Evolutionary conservation across 768 basidiomycete genomes (phyloP), one percentile per base, ranked within the genome.

Genomic region (Boletus rex-veris): DNA sequence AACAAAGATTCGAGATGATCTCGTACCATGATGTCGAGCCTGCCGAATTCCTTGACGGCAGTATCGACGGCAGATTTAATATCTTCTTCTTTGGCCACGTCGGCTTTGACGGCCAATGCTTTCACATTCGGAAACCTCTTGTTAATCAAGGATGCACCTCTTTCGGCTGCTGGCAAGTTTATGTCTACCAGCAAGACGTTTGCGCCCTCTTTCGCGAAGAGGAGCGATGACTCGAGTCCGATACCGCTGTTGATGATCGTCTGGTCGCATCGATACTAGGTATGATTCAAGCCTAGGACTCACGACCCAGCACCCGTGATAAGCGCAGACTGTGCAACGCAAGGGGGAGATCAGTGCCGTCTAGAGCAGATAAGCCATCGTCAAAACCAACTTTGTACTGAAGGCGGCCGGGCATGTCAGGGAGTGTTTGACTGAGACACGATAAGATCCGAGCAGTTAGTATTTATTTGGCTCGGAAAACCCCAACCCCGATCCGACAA

Each of bases 201-300:
- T n/a, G 93, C 93, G 24, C 96, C 95, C 70, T 99, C 97, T 57
- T 83, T 80, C 2, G 96, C 96, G 69, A 99, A 99, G 43, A 98
- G 80, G 55, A 98, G 78, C n/a, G 93, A 85, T 0, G 94, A 89
- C 74, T 99, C 94, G 45, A 98, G 81, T 26, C 97, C 97, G 70
- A 99, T 97, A 1, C 97, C 97, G 52, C 95, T 98, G 71, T 40
- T 36, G 31, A 28, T 18, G 52, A 58, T 61, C 48, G 49, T 59
- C 47, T 52, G 59, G 21, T 51, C 16, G 15, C 12, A 51, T 47
- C 24, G 41, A 44, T 21, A 19, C 2, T 38, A 18, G 10, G 15
- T n/a, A 42, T 33, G 21, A 35, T 18, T 11, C 21, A 19, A 43
- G 42, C 21, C 0, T 12, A 6, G 7, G 28, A 77, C 90, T 75